Evolutionary conservation across 192 early-diverging fungal genomes (phyloP).

Genomic region (Lunasporangiospora selenospora): DNA sequence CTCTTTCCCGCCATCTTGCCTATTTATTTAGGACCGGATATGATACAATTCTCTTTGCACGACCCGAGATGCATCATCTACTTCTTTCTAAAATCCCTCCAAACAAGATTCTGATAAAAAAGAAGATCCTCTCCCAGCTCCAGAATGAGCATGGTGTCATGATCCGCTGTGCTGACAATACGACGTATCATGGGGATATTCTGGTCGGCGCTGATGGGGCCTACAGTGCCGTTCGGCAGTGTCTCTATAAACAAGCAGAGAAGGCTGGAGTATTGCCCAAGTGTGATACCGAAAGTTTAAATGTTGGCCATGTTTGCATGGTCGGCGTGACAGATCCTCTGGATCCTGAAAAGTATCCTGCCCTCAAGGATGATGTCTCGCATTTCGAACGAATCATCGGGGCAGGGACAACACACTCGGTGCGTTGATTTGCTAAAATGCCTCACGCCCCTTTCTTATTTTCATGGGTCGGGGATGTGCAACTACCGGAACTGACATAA

Average conservation of each 20-base stretch:
- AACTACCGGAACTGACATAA: too few relatives aligned
- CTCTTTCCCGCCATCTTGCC: not conserved
- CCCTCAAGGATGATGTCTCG: constrained; percentile 17
- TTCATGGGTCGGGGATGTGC: too few relatives aligned
- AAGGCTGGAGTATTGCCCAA: constrained; percentile 11
- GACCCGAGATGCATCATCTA: constrained; percentile 14
- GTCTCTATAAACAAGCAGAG: constrained; percentile 19
- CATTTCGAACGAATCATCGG: constrained; percentile 30
- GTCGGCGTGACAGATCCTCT: constrained; percentile 20
- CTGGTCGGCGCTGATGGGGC: constrained; percentile 31
- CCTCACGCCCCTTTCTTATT: too few relatives aligned
- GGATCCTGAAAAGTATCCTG: constrained; percentile 25
- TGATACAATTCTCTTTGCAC: constrained; percentile 17
- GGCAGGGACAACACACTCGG: too few relatives aligned
- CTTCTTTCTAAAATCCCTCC: constrained; percentile 15
- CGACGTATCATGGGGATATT: constrained; percentile 21
- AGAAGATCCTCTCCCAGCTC: constrained; percentile 14
- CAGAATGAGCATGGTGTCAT: constrained; percentile 23
- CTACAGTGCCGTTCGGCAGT: constrained; percentile 17
- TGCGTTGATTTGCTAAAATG: too few relatives aligned
- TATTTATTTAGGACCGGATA: constrained; percentile 12
- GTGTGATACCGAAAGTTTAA: constrained; percentile 1
- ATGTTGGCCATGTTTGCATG: constrained; percentile 15
- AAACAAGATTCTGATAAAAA: constrained; percentile 26
- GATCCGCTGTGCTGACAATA: constrained; percentile 23